Conservation (phyloP, 768 basidiomycete species). For the Pleurotus ostreatus region DNA sequence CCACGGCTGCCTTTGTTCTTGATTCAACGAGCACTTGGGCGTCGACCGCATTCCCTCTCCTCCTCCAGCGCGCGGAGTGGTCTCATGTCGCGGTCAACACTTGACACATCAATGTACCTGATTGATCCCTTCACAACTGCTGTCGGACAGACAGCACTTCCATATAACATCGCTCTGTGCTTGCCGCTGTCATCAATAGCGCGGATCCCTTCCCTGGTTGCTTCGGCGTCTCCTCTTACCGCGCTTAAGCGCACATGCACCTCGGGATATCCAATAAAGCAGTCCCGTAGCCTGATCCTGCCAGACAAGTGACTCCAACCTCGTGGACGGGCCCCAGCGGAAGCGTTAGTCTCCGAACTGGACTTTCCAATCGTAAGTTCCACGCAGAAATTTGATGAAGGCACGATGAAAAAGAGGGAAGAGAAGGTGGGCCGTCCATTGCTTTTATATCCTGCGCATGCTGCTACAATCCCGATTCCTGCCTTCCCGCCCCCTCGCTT, state of each 20-base stretch:
- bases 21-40: not conserved
- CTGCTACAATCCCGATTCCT: not conserved
- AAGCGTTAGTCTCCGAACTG: not conserved
- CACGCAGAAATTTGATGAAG: conserved; percentile 1
- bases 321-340: not conserved
- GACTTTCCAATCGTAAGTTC: conserved; percentile 1
- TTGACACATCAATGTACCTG: not conserved
- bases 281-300: not conserved
- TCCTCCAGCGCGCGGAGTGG: not conserved
- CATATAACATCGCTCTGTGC: not conserved
- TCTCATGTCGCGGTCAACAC: not conserved
- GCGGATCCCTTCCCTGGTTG: conserved; percentile 8
- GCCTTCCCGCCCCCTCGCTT: not conserved
- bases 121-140: not conserved
- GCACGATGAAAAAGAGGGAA: not conserved
- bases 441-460: not conserved
- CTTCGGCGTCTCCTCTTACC: not conserved
- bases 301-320: not conserved
- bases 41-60: not conserved
- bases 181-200: not conserved
- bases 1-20: not conserved
- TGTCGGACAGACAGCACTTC: not conserved
- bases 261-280: not conserved
- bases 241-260: not conserved
- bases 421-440: not conserved